Evolutionary conservation across 163 green algal species (phyloP).

Genomic region (Chlorella variabilis): DNA sequence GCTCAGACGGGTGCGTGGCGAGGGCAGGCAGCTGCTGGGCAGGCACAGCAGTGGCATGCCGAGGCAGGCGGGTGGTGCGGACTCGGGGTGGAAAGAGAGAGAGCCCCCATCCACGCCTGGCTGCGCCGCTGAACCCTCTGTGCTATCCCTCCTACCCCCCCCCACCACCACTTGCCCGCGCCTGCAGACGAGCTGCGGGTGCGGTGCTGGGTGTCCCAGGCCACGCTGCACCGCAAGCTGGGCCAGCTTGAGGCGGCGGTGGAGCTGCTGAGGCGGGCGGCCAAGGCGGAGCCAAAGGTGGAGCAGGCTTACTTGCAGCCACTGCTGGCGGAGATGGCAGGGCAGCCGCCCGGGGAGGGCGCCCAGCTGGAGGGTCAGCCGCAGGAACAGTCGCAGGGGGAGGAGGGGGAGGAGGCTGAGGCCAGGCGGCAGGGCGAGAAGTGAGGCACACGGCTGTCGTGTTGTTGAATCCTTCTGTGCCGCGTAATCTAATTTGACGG

Average conservation of each 20-base stretch:
- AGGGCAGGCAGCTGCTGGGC: background rate
- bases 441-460: no score
- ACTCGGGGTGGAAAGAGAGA: background rate
- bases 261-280: constrained; percentile 28
- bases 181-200: constrained; percentile 35
- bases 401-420: background rate
- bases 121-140: no score
- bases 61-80: background rate
- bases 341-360: background rate
- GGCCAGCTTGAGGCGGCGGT: constrained; percentile 3
- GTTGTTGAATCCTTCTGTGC: no score
- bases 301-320: constrained; percentile 39
- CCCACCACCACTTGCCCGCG: background rate
- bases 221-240: constrained; percentile 35
- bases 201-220: constrained; percentile 39
- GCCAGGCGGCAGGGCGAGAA: background rate
- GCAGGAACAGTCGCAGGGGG: background rate
- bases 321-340: constrained; percentile 33
- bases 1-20: background rate
- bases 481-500: no score
- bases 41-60: background rate
- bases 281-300: constrained; percentile 40
- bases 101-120: background rate
- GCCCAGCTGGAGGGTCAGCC: background rate
- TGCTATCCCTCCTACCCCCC: background rate